Evolutionary conservation across 441 rosid species (phyloP), one percentile per base, ranked within the genome.

Genomic region (Adansonia gregorii): DNA sequence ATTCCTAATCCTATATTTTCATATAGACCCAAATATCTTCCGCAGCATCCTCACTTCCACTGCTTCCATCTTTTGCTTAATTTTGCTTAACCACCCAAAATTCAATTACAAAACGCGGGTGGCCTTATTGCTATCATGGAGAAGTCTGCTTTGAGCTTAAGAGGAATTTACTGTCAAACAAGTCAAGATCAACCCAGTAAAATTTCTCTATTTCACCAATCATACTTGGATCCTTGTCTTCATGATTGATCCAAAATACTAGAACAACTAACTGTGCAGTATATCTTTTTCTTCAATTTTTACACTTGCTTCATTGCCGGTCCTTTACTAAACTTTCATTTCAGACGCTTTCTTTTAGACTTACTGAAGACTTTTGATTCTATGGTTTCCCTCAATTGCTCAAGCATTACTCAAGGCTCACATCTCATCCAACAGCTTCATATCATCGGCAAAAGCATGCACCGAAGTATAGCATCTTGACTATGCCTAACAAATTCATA

Each of bases 111-210:
- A 52, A 27, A 52, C 52, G 61, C 14, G 31, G 24, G 61, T 8
- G 61, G 41, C 14, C 41, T 52, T 52, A 24, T 70, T 15, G 24
- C 60, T 27, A 70, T 49, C 74, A 70, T 51, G 74, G 24, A 65
- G 22, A 70, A 70, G 11, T 52, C 19, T 52, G 46, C 45, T 48
- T 15, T 70, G n/a, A 70, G 46, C 24, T 70, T 52, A 52, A 8
- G 46, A 52, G 60, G 24, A 15, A 52, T 52, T 51, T 31, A 46
- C 46, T 27, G 61, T 14, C 45, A 51, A 14, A 51, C 74, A 8
- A 27, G 19, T 68, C 41, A 68, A 46, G 56, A 10, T 27, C 35
- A 27, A 55, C n/a, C n/a, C 39, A 20, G 17, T 48, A 68, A 68
- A 69, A 51, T 49, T 27, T 27, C 11, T 52, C 41, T 22, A 68